Evolutionary conservation across 805 yeast genomes (phyloP).

Genomic region (Wickerhamomyces ciferrii): DNA sequence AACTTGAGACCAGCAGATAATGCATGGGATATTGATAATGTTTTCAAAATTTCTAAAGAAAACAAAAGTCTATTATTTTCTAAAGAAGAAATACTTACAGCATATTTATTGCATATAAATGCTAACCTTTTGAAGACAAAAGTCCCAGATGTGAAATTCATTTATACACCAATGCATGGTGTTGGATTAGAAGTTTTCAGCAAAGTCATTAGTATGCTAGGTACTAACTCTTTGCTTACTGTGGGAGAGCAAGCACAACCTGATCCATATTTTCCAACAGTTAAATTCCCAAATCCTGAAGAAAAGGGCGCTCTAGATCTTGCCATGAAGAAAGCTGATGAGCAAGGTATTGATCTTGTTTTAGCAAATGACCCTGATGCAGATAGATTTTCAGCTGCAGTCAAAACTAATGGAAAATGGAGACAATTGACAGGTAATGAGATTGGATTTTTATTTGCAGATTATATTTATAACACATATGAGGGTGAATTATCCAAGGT

Average conservation of each 20-base stretch:
- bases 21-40: conserved; percentile 41
- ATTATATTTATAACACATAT: conserved; percentile 35
- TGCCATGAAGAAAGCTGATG: conserved; percentile 61
- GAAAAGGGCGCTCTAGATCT: conserved; percentile 84
- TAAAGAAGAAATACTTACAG: conserved; percentile 34
- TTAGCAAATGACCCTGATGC: conserved; percentile 97
- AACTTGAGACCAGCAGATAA: conserved; percentile 58
- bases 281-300: conserved; percentile 91
- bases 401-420: conserved; percentile 50
- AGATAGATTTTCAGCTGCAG: conserved; percentile 84
- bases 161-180: conserved; percentile 96
- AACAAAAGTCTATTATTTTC: conserved; percentile 29
- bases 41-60: conserved; percentile 26
- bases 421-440: conserved; percentile 87
- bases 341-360: conserved; percentile 42
- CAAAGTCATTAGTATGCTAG: conserved; percentile 33
- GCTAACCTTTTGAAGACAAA: conserved; percentile 26
- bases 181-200: conserved; percentile 69
- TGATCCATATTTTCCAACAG: conserved; percentile 84
- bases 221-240: conserved; percentile 26
- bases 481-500: conserved; percentile 26
- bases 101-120: conserved; percentile 33
- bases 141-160: conserved; percentile 38
- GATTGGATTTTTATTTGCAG: conserved; percentile 80
- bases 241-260: conserved; percentile 68